A percentile compares a stretch with the other conserved stretches of the same genome.
Conservation (phyloP, 169 alveolate genomes). For the Plasmodium yoelii region DNA sequence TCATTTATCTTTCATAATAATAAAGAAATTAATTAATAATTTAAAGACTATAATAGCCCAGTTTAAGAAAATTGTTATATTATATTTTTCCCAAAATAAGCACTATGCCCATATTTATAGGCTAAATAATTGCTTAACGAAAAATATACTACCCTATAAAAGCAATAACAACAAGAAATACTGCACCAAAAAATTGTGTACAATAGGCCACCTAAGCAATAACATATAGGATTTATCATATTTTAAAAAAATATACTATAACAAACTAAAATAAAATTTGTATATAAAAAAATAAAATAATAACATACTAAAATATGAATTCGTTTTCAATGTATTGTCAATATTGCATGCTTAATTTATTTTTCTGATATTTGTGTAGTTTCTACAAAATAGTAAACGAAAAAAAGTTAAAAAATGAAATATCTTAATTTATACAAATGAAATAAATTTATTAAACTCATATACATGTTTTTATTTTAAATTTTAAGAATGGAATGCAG, state of each 20-base stretch:
- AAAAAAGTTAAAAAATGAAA: constrained; percentile 7
- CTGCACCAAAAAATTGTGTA: constrained; percentile 72
- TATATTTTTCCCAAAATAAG: constrained; percentile 21
- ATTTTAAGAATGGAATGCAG: too few relatives aligned
- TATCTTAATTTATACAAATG: not conserved
- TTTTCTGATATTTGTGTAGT: constrained; percentile 76
- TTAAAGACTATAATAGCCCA: too few relatives aligned
- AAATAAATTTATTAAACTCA: too few relatives aligned
- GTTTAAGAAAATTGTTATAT: not conserved
- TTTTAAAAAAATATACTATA: constrained; percentile 12
- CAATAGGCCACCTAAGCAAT: constrained; percentile 58
- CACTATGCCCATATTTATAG: constrained; percentile 50
- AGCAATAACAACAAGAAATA: constrained; percentile 56
- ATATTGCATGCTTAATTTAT: constrained; percentile 3
- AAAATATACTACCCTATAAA: constrained; percentile 41
- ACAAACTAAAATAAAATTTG: not conserved
- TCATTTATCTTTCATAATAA: not conserved
- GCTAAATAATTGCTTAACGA: constrained; percentile 70
- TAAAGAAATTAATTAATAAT: too few relatives aligned
- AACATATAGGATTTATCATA: constrained; percentile 63
- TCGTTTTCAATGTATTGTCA: not conserved
- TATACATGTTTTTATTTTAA: too few relatives aligned
- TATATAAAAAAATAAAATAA: not conserved
- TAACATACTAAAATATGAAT: not conserved
- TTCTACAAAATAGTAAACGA: constrained; percentile 28